phyloP scores from a whole-genome alignment of 2,329 filamentous ascomycete genomes.

The Emmonsia crescens region DNA sequence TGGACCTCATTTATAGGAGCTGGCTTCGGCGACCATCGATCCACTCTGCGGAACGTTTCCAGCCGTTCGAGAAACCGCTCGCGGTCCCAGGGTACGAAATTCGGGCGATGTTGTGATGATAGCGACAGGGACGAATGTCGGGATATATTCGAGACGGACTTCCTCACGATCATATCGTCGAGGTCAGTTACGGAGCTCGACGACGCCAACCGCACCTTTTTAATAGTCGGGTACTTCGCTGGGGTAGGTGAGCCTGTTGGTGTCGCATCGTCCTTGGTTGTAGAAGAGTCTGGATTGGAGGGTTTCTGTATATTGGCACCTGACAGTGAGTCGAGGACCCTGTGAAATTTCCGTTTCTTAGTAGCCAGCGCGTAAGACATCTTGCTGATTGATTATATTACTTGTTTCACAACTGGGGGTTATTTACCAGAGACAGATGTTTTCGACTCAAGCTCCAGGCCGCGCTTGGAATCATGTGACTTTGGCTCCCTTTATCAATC shows the following conservation, averaged over 20 bases:
- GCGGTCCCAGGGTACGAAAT: slow-evolving; percentile 79
- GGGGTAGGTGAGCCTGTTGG: background rate
- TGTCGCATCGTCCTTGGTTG: background rate
- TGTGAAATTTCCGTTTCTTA: slow-evolving; percentile 39
- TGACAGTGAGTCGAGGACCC: slow-evolving; percentile 35
- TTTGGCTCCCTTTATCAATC: no score
- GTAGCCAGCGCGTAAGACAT: slow-evolving; percentile 38
- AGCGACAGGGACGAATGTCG: slow-evolving; percentile 23
- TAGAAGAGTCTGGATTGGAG: background rate
- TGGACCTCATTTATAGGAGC: slow-evolving; percentile 75
- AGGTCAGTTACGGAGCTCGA: slow-evolving; percentile 3
- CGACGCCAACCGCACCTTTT: slow-evolving; percentile 11
- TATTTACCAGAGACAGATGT: background rate
- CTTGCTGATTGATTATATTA: slow-evolving; percentile 6
- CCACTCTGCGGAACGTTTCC: slow-evolving; percentile 81
- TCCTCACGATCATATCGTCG: slow-evolving; percentile 6
- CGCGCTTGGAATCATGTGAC: background rate
- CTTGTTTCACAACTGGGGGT: background rate
- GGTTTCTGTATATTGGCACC: slow-evolving; percentile 15
- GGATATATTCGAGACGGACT: slow-evolving; percentile 14
- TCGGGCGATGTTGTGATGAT: slow-evolving; percentile 40
- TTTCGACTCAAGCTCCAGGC: background rate
- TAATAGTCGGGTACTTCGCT: slow-evolving; percentile 11
- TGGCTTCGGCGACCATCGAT: slow-evolving; percentile 88
- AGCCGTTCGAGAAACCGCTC: slow-evolving; percentile 69